phyloP scores from a whole-genome alignment of 306 rosid species.

The Mimosa bimucronata region DNA sequence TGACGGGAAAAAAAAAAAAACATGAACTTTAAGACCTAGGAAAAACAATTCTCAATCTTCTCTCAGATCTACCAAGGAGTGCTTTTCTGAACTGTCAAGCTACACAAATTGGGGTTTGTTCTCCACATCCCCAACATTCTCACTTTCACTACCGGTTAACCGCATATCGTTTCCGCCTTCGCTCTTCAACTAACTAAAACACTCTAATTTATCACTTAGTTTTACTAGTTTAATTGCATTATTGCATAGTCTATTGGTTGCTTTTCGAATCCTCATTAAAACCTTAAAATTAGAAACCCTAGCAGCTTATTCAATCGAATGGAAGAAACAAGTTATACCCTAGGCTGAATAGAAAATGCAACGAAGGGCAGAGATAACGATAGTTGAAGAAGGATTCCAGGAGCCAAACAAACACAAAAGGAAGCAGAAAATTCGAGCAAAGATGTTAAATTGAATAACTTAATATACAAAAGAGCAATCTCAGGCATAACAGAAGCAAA shows the following conservation, averaged over 20 bases:
- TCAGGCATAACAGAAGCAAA: neutral
- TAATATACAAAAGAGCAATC: too few species aligned
- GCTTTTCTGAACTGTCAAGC: neutral
- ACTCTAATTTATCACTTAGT: neutral
- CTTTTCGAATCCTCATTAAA: neutral
- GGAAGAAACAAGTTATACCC: too few species aligned
- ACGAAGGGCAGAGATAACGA: too few species aligned
- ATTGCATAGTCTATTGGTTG: neutral
- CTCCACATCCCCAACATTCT: neutral
- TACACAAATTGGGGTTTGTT: neutral
- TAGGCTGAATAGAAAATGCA: too few species aligned
- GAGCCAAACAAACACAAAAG: too few species aligned
- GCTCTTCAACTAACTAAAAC: neutral
- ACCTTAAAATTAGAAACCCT: conserved; percentile 10
- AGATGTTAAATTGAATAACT: too few species aligned
- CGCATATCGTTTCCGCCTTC: neutral
- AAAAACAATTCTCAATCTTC: neutral
- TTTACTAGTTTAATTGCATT: neutral
- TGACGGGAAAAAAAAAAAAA: neutral
- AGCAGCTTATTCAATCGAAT: neutral
- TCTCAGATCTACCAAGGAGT: neutral
- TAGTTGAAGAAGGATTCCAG: too few species aligned
- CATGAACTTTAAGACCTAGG: neutral
- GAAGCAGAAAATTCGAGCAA: too few species aligned
- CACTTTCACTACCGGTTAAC: neutral